These are phyloP conservation scores for Aspergillus neotritici DNA, from an alignment of 2,329 filamentous ascomycete species.

Conservation along the genomic window DNA sequence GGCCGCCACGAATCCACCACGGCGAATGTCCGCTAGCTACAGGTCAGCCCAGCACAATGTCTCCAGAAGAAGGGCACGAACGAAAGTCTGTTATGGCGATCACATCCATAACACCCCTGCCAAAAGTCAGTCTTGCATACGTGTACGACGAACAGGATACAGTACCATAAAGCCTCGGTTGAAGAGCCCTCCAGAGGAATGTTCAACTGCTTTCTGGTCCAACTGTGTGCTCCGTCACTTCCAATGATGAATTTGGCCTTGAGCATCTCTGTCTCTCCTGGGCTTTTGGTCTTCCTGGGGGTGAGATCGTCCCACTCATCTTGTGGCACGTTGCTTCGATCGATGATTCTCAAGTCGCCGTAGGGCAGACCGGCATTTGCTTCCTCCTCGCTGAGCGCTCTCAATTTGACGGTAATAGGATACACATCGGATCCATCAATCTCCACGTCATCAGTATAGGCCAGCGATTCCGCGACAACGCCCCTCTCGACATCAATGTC, in stretches of 20 bases:
- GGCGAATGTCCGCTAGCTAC: conserved; percentile 48
- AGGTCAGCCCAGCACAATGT: conserved; percentile 5
- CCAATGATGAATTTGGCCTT: conserved; percentile 59
- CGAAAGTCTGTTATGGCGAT: conserved; percentile 52
- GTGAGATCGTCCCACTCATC: conserved; percentile 55
- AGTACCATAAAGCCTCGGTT: conserved; percentile 31
- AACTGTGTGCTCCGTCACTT: conserved; percentile 61
- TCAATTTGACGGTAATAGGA: conserved; percentile 56
- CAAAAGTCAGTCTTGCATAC: neutral
- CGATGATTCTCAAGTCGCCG: conserved; percentile 49
- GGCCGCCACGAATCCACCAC: conserved; percentile 45
- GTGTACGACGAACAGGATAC: neutral
- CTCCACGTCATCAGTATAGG: conserved; percentile 48
- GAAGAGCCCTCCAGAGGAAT: conserved; percentile 52
- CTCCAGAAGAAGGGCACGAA: neutral
- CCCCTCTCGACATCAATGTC: conserved; percentile 55
- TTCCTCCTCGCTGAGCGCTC: conserved; percentile 55
- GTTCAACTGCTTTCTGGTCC: conserved; percentile 54
- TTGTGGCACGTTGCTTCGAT: conserved; percentile 54
- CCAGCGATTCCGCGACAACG: conserved; percentile 51
- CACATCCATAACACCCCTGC: conserved; percentile 43
- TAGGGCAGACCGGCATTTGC: conserved; percentile 34
- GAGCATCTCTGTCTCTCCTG: conserved; percentile 35
- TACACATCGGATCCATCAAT: conserved; percentile 47
- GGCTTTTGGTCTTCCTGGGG: conserved; percentile 2